phyloP scores from a whole-genome alignment of 306 rosid genomes.

The Ceratonia siliqua region DNA sequence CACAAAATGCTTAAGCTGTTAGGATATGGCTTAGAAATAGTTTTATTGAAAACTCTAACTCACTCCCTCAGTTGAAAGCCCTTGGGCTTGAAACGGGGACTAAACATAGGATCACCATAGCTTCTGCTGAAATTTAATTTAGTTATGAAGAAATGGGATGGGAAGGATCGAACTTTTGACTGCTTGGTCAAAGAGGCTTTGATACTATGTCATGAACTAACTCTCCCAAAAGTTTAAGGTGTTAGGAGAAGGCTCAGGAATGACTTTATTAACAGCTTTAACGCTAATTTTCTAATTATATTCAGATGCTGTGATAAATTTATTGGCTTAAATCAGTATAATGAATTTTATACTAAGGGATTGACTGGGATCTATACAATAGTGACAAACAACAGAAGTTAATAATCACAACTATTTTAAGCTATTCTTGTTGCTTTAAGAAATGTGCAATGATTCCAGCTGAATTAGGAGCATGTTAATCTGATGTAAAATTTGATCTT shows the following conservation, averaged over 20 bases:
- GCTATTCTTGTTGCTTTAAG: slow-evolving; percentile 5
- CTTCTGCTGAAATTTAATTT: too few species aligned
- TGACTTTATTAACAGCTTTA: not conserved
- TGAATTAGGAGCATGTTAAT: not conserved
- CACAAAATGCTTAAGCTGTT: not conserved
- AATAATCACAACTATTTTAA: slow-evolving; percentile 4
- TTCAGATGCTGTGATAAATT: slow-evolving; percentile 18
- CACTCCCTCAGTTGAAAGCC: too few species aligned
- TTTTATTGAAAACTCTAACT: not conserved
- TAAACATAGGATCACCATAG: too few species aligned
- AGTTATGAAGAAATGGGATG: too few species aligned
- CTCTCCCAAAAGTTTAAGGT: not conserved
- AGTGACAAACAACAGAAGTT: slow-evolving; percentile 21
- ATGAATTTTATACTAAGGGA: not conserved
- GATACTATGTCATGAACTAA: not conserved
- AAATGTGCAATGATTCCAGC: not conserved
- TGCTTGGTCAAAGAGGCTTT: too few species aligned
- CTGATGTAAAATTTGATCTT: not conserved
- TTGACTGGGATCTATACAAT: not conserved
- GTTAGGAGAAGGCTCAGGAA: not conserved
- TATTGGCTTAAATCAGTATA: slow-evolving; percentile 5
- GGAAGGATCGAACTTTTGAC: too few species aligned
- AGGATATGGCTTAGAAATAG: not conserved
- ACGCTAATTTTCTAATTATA: not conserved
- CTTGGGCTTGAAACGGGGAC: too few species aligned